Evolutionary conservation across 495 filamentous ascomycete genomes (phyloP).

Genomic region (Jackrogersella multiformis): DNA sequence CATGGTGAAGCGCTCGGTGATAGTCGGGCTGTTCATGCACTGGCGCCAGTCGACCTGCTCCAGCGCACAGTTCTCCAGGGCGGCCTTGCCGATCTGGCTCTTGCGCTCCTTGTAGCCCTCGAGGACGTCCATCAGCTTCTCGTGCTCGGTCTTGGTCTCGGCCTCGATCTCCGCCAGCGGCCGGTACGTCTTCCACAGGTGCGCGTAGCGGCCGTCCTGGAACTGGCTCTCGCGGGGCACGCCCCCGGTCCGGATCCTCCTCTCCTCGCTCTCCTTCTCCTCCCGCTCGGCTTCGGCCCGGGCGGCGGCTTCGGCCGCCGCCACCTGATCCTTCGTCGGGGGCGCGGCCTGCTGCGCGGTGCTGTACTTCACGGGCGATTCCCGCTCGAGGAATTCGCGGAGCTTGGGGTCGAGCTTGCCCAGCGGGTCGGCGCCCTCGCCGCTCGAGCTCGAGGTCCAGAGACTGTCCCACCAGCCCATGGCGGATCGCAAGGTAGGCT

Average conservation of each 20-base stretch:
- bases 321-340: neutral
- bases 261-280: neutral
- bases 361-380: conserved; percentile 80
- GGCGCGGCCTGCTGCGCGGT: conserved; percentile 14
- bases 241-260: conserved; percentile 1
- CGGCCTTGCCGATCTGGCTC: conserved; percentile 77
- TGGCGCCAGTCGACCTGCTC: conserved; percentile 79
- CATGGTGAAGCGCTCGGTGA: conserved; percentile 70
- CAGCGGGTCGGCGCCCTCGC: conserved; percentile 77
- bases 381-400: conserved; percentile 83
- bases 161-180: conserved; percentile 70
- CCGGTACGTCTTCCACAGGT: conserved; percentile 91
- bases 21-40: conserved; percentile 76
- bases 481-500: neutral
- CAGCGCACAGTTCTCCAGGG: conserved; percentile 90
- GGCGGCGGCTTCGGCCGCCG: conserved; percentile 2
- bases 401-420: conserved; percentile 84
- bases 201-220: conserved; percentile 87
- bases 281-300: conserved; percentile 6
- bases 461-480: conserved; percentile 78
- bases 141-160: conserved; percentile 71
- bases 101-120: conserved; percentile 85
- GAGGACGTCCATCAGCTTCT: conserved; percentile 77
- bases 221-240: conserved; percentile 56
- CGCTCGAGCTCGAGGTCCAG: conserved; percentile 51